Evolutionary conservation across 345 rosid species (phyloP).

Genomic region (Firmiana major): DNA sequence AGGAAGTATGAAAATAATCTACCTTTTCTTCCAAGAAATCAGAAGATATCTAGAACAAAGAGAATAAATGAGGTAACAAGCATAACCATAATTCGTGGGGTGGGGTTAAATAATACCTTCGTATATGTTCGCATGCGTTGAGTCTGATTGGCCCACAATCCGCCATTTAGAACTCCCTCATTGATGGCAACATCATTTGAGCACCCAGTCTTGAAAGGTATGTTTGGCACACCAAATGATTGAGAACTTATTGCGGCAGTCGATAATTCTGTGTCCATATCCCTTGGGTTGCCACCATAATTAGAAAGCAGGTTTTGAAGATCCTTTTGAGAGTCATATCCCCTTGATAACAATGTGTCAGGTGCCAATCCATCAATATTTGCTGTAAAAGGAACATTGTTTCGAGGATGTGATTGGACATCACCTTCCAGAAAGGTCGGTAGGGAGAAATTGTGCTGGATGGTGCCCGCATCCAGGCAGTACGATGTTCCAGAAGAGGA

Average conservation of each 20-base stretch:
- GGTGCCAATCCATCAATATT: constrained; percentile 67
- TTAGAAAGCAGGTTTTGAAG: constrained; percentile 85
- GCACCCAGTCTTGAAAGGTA: constrained; percentile 69
- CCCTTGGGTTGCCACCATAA: constrained; percentile 71
- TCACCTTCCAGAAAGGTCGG: constrained; percentile 79
- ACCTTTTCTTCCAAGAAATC: not conserved
- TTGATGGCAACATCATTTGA: constrained; percentile 69
- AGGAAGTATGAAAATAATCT: not conserved
- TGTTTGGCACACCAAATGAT: constrained; percentile 82
- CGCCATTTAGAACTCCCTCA: constrained; percentile 77
- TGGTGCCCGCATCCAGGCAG: constrained; percentile 71
- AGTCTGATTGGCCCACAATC: constrained; percentile 76
- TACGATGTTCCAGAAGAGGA: constrained; percentile 92
- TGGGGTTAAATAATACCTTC: constrained; percentile 74
- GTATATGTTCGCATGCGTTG: constrained; percentile 94
- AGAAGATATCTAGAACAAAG: not conserved
- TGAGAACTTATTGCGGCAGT: constrained; percentile 87
- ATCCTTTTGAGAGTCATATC: constrained; percentile 91
- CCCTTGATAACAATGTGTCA: constrained; percentile 77
- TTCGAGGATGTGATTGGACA: constrained; percentile 65
- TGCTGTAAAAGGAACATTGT: constrained; percentile 55
- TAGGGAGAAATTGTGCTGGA: constrained; percentile 68
- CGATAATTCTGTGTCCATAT: constrained; percentile 86
- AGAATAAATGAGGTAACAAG: not conserved
- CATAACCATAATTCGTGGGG: constrained; percentile 1